Evolutionary conservation across 2,329 filamentous ascomycete species (phyloP).

Genomic region (Purpureocillium lavendulum): DNA sequence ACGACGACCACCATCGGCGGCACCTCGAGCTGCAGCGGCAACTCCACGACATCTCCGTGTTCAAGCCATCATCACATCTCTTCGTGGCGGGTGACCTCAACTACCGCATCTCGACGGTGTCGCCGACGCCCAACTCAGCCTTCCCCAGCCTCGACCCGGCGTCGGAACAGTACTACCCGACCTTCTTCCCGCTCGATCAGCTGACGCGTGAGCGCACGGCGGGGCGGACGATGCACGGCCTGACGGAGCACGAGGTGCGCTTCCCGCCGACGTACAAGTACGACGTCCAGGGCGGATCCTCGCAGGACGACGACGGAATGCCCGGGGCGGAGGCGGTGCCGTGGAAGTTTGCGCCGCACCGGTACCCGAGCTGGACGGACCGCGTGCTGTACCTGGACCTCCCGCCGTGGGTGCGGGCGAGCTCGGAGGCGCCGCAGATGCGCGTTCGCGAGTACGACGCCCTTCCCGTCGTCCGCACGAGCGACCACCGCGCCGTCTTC

Average conservation of each 20-base stretch:
- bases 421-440: constrained; percentile 21
- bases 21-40: constrained; percentile 29
- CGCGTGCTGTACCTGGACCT: constrained; percentile 70
- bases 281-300: constrained; percentile 29
- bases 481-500: constrained; percentile 81
- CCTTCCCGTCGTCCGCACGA: constrained; percentile 70
- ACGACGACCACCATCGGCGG: constrained; percentile 24
- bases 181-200: constrained; percentile 70
- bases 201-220: constrained; percentile 62
- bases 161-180: constrained; percentile 52
- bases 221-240: constrained; percentile 66
- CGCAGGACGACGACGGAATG: constrained; percentile 17
- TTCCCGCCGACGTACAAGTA: constrained; percentile 98
- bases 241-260: constrained; percentile 62
- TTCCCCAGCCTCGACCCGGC: constrained; percentile 54
- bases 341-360: constrained; percentile 71
- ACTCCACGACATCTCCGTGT: constrained; percentile 57
- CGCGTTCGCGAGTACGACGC: constrained; percentile 61
- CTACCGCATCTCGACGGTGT: constrained; percentile 70
- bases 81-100: constrained; percentile 92
- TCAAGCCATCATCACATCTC: constrained; percentile 65
- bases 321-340: too few species aligned
- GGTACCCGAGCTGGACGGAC: constrained; percentile 92
- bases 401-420: constrained; percentile 39
- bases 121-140: constrained; percentile 51